phyloP scores from a whole-genome alignment of 2,329 filamentous ascomycete genomes.

The Colletotrichum sp. region DNA sequence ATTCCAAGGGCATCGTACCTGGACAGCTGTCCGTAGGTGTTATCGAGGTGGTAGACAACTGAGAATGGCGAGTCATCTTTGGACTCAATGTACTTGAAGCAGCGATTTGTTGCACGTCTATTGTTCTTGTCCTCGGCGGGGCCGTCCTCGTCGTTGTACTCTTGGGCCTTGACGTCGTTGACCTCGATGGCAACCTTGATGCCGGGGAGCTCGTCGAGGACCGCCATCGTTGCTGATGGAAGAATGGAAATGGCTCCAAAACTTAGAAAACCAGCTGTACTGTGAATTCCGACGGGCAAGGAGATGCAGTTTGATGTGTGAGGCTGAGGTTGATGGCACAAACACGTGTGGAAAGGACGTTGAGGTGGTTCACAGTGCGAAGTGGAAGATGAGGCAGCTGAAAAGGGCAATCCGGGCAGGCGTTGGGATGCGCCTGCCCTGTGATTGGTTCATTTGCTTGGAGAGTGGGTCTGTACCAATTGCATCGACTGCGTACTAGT shows the following conservation, averaged over 20 bases:
- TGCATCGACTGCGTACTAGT: neutral
- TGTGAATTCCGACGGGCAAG: neutral
- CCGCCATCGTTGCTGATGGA: conserved; percentile 24
- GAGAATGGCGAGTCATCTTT: conserved; percentile 22
- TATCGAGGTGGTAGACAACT: conserved; percentile 14
- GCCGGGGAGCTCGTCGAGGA: conserved; percentile 25
- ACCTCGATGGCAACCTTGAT: conserved; percentile 27
- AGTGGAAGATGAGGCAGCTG: neutral
- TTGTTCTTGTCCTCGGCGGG: neutral
- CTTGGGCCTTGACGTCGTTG: conserved; percentile 20
- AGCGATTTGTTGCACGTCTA: neutral
- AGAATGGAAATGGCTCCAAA: neutral
- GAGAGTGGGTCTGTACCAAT: neutral
- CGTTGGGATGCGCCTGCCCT: neutral
- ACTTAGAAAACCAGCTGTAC: neutral
- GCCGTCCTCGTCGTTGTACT: conserved; percentile 24
- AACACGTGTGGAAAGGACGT: neutral
- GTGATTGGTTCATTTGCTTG: neutral
- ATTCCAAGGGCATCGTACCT: conserved; percentile 18
- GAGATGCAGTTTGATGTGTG: neutral
- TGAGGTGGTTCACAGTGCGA: neutral
- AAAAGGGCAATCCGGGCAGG: neutral
- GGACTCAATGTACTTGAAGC: conserved; percentile 25
- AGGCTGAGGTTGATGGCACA: neutral
- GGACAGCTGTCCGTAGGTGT: conserved; percentile 12